Base-by-base conservation (phyloP, 2,329 filamentous ascomycete genomes). In the Aureobasidium zeae region DNA sequence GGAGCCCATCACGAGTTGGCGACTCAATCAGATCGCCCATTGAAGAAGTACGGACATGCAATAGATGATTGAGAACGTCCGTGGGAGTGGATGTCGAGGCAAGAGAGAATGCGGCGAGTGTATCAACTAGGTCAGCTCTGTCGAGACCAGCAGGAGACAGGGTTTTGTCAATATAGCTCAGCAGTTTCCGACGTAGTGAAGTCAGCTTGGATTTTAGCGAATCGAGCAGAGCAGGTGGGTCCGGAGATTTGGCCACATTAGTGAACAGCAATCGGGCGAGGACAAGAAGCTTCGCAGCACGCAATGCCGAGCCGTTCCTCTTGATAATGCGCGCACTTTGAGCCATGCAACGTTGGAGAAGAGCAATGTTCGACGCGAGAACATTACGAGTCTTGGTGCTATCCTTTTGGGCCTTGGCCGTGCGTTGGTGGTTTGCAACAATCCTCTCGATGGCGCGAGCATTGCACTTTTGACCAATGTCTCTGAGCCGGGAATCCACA, bases 41-140 rank as follows among this genome's bases (percentile, higher is more conserved):
- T 21, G 79, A 79, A 46, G 83, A 76, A 29, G 76, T 73, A 32
- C 89, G 73, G 6, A 87, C 74, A 39, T 79, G 73, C 37, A 93
- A 72, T 54, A 95, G 89, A 62, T 91, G 80, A 6, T 77, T 70
- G 42, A 95, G 63, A 1, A 86, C 82, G 57, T 94, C 87, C 46
- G 76, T 79, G 0, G 85, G 79, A 0, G 86, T 83, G 0, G 83
- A 86, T 55, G 77, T 93, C 3, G 83, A 87, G 1, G 80, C 77
- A 38, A 96, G 69, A 49, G 86, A 87, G 59, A 87, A 88, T 0
- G 88, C 87, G 45, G 80, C 83, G 52, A 95, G 70, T 1, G 81
- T 79, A 53, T 86, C 81, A 10, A 89, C 67, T 12, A 91, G 71
- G 52, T 48, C 60, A 49, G 56, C 66, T 49, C 54, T 72, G 3